Conservation (phyloP, 805 yeast genomes). For the Isabelozyma rhagii region DNA sequence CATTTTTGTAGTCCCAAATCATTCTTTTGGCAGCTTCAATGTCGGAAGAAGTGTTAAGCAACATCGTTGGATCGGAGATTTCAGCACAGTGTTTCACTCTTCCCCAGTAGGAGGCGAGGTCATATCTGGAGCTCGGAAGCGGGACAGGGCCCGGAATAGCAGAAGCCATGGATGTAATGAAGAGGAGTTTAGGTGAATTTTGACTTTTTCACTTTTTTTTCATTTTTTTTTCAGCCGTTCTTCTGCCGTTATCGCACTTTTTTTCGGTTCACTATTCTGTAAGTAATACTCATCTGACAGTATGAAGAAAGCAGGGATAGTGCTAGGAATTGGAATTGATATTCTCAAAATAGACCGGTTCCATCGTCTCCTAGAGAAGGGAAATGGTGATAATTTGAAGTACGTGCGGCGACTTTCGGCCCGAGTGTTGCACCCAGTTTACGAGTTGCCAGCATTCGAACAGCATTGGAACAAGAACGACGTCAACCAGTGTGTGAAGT, state of each 20-base stretch:
- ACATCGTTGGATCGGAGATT: conserved; percentile 88
- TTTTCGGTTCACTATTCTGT: not conserved
- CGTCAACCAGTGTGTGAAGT: conserved; percentile 21
- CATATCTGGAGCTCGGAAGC: conserved; percentile 77
- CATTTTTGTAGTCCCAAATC: conserved; percentile 71
- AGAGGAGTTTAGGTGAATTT: not conserved
- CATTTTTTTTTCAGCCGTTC: not conserved
- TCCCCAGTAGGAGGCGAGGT: conserved; percentile 83
- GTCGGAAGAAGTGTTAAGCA: conserved; percentile 65
- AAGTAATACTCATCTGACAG: not conserved
- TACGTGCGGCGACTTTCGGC: conserved; percentile 37
- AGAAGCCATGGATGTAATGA: conserved; percentile 63
- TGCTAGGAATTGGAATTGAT: conserved; percentile 57
- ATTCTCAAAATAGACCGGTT: conserved; percentile 49
- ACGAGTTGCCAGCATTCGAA: conserved; percentile 33
- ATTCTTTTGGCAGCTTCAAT: conserved; percentile 61
- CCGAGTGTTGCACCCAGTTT: conserved; percentile 52
- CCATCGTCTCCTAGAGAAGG: conserved; percentile 31
- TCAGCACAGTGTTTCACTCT: conserved; percentile 93
- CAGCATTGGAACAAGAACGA: conserved; percentile 9
- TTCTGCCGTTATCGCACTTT: not conserved
- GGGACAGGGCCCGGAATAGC: conserved; percentile 79
- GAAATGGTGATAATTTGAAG: conserved; percentile 16
- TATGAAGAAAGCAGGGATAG: conserved; percentile 4
- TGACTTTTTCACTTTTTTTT: not conserved